phyloP scores from a whole-genome alignment of 1,139 yeast species.

The Yamadazyma buinensis region DNA sequence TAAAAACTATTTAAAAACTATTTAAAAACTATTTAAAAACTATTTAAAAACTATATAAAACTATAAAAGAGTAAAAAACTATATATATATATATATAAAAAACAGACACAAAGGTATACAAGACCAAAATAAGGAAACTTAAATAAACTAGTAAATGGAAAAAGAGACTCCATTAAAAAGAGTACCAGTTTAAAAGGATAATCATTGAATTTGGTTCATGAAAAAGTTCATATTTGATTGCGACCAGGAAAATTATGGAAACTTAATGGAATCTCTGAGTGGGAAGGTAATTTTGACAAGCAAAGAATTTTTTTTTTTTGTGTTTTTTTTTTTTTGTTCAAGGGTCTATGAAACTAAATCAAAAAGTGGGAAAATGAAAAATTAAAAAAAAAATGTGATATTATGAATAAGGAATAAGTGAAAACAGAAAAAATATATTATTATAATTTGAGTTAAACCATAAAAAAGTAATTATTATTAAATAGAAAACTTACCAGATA shows the following conservation, averaged over 20 bases:
- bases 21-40: background rate
- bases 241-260: background rate
- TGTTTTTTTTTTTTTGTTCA: too few species aligned
- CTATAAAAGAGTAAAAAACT: background rate
- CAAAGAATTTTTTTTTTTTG: too few species aligned
- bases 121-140: conserved; percentile 13
- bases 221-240: conserved; percentile 8
- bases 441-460: too few species aligned
- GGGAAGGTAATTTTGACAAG: too few species aligned
- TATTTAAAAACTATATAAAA: background rate
- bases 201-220: conserved; percentile 8
- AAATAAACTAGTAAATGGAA: conserved; percentile 7
- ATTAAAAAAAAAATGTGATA: too few species aligned
- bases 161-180: conserved; percentile 8
- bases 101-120: conserved; percentile 5
- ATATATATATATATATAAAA: background rate
- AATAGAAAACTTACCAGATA: conserved; percentile 8
- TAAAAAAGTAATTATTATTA: too few species aligned
- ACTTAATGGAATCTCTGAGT: conserved; percentile 6
- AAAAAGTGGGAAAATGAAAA: too few species aligned
- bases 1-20: background rate
- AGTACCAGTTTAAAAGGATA: conserved; percentile 7
- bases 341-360: too few species aligned
- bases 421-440: too few species aligned
- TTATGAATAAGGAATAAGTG: too few species aligned